Evolutionary conservation across 2,329 filamentous ascomycete species (phyloP).

Genomic region (Calonectria pauciramosa): DNA sequence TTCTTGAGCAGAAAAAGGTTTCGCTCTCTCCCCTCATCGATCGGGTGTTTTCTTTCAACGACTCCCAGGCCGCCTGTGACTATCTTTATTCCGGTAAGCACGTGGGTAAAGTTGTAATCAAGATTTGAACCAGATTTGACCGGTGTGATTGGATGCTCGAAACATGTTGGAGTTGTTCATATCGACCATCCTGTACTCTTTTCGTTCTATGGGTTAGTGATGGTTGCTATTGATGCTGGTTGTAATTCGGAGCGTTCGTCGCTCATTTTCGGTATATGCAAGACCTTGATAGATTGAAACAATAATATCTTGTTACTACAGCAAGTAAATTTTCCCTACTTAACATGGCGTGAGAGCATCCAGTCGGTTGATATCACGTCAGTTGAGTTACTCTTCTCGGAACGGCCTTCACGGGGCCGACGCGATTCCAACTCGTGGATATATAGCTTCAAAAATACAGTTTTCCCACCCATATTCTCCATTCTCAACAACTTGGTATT

Average conservation of each 20-base stretch:
- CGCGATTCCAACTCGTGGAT: too few relatives aligned
- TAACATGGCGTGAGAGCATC: too few relatives aligned
- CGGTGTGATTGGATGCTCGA: neutral
- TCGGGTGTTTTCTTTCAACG: neutral
- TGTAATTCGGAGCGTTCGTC: neutral
- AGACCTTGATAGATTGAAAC: neutral
- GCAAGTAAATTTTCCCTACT: too few relatives aligned
- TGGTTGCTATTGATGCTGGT: neutral
- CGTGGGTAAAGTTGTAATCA: slow-evolving; percentile 14
- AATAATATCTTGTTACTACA: too few relatives aligned
- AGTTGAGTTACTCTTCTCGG: too few relatives aligned
- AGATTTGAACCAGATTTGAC: neutral
- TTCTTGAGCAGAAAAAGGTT: slow-evolving; percentile 14
- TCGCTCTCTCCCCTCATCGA: neutral
- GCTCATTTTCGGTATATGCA: neutral
- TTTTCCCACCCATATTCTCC: too few relatives aligned
- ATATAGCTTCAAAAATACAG: too few relatives aligned
- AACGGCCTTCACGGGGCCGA: too few relatives aligned
- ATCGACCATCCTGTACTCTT: too few relatives aligned
- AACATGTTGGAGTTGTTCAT: neutral
- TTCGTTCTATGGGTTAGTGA: neutral
- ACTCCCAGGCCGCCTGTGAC: slow-evolving; percentile 9
- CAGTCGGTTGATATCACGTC: too few relatives aligned
- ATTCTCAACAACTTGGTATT: too few relatives aligned
- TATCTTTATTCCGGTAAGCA: slow-evolving; percentile 20